phyloP scores from a whole-genome alignment of 352 stramenopile genomes.

The Phytophthora fragariae region DNA sequence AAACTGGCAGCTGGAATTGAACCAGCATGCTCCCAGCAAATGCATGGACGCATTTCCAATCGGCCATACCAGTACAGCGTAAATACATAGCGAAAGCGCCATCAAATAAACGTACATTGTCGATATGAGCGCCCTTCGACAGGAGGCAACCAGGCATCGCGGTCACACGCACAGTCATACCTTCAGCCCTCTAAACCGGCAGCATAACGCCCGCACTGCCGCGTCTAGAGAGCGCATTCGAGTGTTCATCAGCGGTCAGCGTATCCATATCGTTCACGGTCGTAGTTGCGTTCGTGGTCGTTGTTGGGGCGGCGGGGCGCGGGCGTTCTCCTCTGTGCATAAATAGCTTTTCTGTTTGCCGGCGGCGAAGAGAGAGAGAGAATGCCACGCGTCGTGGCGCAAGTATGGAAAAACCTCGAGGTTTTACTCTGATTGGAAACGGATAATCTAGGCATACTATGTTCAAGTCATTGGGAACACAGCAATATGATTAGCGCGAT shows the following conservation, averaged over 20 bases:
- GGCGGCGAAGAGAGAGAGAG: background rate
- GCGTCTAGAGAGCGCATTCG: background rate
- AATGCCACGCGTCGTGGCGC: background rate
- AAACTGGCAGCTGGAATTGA: background rate
- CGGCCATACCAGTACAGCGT: background rate
- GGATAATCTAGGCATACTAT: background rate
- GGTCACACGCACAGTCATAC: background rate
- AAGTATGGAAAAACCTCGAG: background rate
- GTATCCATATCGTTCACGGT: background rate
- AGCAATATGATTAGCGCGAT: background rate
- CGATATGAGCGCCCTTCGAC: background rate
- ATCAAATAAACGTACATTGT: background rate
- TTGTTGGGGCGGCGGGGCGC: too few species aligned
- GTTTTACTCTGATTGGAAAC: background rate
- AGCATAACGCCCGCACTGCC: background rate
- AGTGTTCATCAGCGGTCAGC: background rate
- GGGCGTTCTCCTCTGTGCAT: background rate
- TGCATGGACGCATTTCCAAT: background rate
- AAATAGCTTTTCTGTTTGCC: background rate
- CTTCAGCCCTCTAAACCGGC: background rate
- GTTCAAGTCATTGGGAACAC: background rate
- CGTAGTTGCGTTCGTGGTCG: too few species aligned
- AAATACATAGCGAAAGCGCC: background rate
- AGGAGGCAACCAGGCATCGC: background rate
- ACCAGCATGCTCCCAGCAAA: background rate